Conservation (phyloP, 495 filamentous ascomycete species). For the Hyaloscypha variabilis region DNA sequence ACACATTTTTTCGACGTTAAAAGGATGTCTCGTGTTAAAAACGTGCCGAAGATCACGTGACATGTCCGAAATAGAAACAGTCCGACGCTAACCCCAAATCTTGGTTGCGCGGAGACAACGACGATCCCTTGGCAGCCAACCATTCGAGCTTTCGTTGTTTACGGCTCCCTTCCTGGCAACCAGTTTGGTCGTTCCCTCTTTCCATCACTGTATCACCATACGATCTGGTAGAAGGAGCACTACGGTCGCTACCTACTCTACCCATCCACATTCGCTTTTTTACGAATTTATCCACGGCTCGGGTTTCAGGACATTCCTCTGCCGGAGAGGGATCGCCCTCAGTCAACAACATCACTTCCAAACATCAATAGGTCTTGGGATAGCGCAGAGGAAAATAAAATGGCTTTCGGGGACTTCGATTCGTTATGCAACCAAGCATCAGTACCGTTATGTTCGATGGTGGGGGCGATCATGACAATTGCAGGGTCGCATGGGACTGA, state of each 20-base stretch:
- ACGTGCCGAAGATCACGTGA: not conserved
- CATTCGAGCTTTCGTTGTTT: conserved; percentile 15
- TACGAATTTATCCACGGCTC: not conserved
- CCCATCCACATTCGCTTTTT: conserved; percentile 23
- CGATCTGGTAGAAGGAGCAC: conserved; percentile 9
- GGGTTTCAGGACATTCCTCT: conserved; percentile 1
- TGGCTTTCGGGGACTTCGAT: conserved; percentile 91
- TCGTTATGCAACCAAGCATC: conserved; percentile 83
- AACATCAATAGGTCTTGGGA: conserved; percentile 21
- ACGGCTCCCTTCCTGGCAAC: conserved; percentile 8
- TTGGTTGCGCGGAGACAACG: conserved; percentile 16
- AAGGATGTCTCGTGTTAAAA: not conserved
- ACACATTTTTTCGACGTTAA: not conserved
- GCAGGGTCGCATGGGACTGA: conserved; percentile 66
- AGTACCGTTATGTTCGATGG: conserved; percentile 83
- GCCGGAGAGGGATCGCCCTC: not conserved
- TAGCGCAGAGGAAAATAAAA: conserved; percentile 44
- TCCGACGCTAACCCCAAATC: not conserved
- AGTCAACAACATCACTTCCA: conserved; percentile 14
- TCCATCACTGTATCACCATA: conserved; percentile 5
- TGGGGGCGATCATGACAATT: conserved; percentile 52
- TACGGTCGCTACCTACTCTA: conserved; percentile 26
- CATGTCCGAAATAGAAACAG: not conserved
- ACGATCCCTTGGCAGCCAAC: not conserved
- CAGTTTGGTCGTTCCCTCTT: conserved; percentile 7